phyloP scores from a whole-genome alignment of 257 asterid species.

The Capsicum baccatum region DNA sequence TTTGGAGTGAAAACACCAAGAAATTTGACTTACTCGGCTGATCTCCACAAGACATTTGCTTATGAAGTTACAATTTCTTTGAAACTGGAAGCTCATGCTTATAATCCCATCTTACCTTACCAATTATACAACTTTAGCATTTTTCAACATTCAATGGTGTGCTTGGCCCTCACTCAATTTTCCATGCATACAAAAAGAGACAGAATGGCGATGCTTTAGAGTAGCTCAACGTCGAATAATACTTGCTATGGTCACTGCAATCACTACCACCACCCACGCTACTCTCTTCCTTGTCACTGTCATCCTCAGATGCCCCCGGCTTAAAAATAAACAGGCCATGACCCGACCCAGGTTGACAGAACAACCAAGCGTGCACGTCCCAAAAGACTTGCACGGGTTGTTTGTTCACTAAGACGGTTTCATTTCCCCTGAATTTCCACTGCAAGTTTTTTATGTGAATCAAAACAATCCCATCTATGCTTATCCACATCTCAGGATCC shows the following conservation, averaged over 20 bases:
- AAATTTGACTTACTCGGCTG: neutral
- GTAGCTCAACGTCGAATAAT: conserved; percentile 65
- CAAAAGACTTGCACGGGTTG: conserved; percentile 82
- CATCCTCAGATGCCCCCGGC: conserved; percentile 53
- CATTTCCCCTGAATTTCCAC: conserved; percentile 96
- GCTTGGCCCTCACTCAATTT: conserved; percentile 56
- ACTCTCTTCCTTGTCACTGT: conserved; percentile 56
- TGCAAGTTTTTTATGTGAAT: conserved; percentile 82
- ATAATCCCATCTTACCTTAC: neutral
- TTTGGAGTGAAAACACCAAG: conserved; percentile 6
- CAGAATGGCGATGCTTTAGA: conserved; percentile 60
- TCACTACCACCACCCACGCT: conserved; percentile 41
- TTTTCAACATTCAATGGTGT: neutral
- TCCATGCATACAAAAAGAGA: conserved; percentile 77
- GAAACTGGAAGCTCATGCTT: neutral
- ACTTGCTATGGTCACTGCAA: conserved; percentile 61
- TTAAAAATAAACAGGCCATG: conserved; percentile 85
- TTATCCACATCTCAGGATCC: conserved; percentile 98
- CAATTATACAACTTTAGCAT: neutral
- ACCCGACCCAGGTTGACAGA: conserved; percentile 62
- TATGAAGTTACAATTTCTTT: neutral
- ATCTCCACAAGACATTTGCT: neutral
- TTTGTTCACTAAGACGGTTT: conserved; percentile 79
- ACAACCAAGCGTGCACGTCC: conserved; percentile 95
- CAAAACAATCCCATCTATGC: conserved; percentile 90